Evolutionary conservation across 139 green algal species (phyloP).

Genomic region (Mesotaenium endlicherianum): DNA sequence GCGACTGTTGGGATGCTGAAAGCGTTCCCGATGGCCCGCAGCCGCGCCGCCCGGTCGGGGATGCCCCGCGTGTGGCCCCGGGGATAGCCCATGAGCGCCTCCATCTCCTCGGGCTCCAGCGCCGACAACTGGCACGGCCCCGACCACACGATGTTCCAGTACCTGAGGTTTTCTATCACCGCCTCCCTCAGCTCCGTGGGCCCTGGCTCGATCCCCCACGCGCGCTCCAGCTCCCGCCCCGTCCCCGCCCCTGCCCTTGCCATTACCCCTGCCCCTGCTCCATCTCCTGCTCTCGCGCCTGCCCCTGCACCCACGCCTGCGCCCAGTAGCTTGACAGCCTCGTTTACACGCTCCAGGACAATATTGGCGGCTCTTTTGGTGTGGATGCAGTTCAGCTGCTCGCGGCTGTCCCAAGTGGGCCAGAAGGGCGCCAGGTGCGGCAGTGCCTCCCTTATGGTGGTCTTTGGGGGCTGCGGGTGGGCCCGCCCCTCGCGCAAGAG

Average conservation of each 20-base stretch:
- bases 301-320: no score
- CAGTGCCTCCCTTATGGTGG: background rate
- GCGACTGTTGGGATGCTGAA: conserved; percentile 23
- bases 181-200: background rate
- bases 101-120: conserved; percentile 3
- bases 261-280: background rate
- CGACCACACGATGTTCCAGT: conserved; percentile 22
- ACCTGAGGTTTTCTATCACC: background rate
- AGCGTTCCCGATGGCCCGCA: conserved; percentile 2
- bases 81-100: conserved; percentile 9
- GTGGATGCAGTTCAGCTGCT: background rate
- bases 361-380: background rate
- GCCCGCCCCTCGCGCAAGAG: background rate
- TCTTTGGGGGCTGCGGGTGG: background rate
- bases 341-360: background rate
- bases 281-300: background rate
- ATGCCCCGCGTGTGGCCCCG: background rate
- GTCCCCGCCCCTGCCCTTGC: background rate
- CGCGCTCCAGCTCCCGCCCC: background rate
- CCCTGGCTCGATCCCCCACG: background rate
- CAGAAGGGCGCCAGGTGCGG: background rate
- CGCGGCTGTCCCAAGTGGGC: background rate
- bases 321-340: background rate
- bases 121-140: background rate
- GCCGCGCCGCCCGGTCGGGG: background rate